Evolutionary conservation across 768 basidiomycete genomes (phyloP), one percentile per base, ranked within the genome.

Genomic region (Mycena capillaripes): DNA sequence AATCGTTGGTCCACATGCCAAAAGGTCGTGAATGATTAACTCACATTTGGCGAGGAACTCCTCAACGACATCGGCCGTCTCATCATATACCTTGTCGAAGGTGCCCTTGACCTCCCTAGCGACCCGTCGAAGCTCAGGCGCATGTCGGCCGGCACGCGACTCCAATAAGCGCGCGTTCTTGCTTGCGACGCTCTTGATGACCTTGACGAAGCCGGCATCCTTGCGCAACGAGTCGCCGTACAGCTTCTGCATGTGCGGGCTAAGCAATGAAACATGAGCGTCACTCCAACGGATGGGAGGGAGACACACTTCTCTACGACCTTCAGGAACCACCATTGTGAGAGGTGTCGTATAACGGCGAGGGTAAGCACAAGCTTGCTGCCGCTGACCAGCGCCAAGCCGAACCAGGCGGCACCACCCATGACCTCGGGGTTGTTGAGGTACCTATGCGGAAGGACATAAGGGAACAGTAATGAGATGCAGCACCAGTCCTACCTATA

Each of bases 231-330:
- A 92, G 78, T 97, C 91, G 3, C 98, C 97, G 81, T 99, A 99
- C 23, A 99, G 86, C 79, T 95, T 96, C 72, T 90, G 91, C 98
- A 99, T 99, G 82, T 99, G 98, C n/a, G 98, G 98, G 76, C 97
- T 99, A 40, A 46, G 19, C 19, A 68, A 56, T 44, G 34, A 44
- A 30, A 2, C 42, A 44, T 30, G 23, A 19, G 30, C 17, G 14
- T 34, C 5, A 34, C 6, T 61, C 44, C 9, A 27, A 6, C 30
- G 12, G 34, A 42, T 17, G 16, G 11, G 30, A 23, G n/a, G 29
- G 44, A 17, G 34, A 85, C 94, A 70, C 72, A 98, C 97, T 95
- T 93, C 79, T 99, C 98, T 27, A 99, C 97, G 63, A 83, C 89
- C 75, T 89, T 91, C 57, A 99, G 87, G 90, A 99, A 99, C 97